These are phyloP conservation scores for Nakazawaea wickerhamii DNA, from an alignment of 805 yeast genomes.

Conservation along the genomic window DNA sequence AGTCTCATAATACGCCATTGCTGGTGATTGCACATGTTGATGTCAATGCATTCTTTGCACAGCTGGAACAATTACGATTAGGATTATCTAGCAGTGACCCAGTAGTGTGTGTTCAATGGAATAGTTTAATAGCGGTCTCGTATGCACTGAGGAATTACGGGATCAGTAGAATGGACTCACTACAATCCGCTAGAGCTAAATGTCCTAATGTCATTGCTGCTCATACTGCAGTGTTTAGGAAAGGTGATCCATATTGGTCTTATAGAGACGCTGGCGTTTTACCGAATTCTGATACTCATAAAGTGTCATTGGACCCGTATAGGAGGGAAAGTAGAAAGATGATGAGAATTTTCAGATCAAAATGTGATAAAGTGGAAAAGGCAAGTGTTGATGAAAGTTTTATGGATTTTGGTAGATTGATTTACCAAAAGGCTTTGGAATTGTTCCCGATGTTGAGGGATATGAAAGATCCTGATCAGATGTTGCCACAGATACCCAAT, in stretches of 20 bases:
- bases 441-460: constrained; percentile 37
- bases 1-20: constrained; percentile 59
- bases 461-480: constrained; percentile 16
- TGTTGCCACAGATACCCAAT: constrained; percentile 42
- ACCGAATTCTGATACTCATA: constrained; percentile 60
- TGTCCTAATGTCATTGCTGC: constrained; percentile 76
- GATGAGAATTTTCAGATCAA: constrained; percentile 52
- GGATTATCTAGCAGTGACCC: constrained; percentile 66
- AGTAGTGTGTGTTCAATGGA: constrained; percentile 94
- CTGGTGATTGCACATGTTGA: constrained; percentile 83
- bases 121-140: constrained; percentile 79
- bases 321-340: constrained; percentile 82
- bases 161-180: constrained; percentile 68
- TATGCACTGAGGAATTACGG: constrained; percentile 88
- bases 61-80: constrained; percentile 77
- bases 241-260: constrained; percentile 82
- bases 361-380: constrained; percentile 74
- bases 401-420: constrained; percentile 70
- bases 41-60: constrained; percentile 94
- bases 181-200: constrained; percentile 61
- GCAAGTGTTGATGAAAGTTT: constrained; percentile 96
- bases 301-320: constrained; percentile 89
- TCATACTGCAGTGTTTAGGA: constrained; percentile 90
- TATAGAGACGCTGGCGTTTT: constrained; percentile 49
- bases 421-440: constrained; percentile 37